Base-by-base conservation (phyloP, 208 protist genomes). In the Lotmaria passim region DNA sequence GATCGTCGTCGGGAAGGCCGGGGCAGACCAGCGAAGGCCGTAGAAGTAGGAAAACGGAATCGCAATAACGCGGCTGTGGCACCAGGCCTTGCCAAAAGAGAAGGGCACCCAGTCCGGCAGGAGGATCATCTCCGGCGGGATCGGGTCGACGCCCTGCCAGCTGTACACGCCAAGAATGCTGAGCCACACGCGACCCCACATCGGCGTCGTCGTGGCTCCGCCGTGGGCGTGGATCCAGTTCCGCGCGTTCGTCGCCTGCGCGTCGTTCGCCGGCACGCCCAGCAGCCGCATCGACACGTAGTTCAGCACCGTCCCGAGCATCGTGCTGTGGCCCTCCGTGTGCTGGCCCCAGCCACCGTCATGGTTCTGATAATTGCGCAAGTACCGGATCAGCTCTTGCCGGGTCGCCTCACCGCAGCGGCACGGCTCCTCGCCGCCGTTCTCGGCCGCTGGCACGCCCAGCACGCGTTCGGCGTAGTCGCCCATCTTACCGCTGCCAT, bases 181-280 rank as follows among this genome's bases (percentile, higher is more conserved):
- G 34, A 99, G 81, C 95, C 97, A 99, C 23, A 98, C 93, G 76
- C 99, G 99, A 26, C 97, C 98, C 98, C 98, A 99, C 62, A 94
- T 96, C 24, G 97, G 96, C 21, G 96, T 98, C 44, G 80, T 90
- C 34, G 90, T 53, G 11, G 86, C 93, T 28, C 97, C 96, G 64
- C 89, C 94, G 34, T 95, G 76, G 6, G 60, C 66, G 23, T 67
- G 69, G 30, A 99, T 91, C 83, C 93, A 98, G 56, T 51, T 41
- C 14, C 94, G 87, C 12, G 82, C 92, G n/a, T 71, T 53, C n/a
- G 46, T 50, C 26, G 78, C 69, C 48, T 83, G 65, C 44, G 77
- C 24, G 58, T 99, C 91, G 33, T 84, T 80, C 26, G 73, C 69
- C 11, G 82, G 43, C 23, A 98, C 85, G 5, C 98, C 98, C 41